phyloP scores from a whole-genome alignment of 371 early-diverging fungal genomes.

The Rhizopus sp. region DNA sequence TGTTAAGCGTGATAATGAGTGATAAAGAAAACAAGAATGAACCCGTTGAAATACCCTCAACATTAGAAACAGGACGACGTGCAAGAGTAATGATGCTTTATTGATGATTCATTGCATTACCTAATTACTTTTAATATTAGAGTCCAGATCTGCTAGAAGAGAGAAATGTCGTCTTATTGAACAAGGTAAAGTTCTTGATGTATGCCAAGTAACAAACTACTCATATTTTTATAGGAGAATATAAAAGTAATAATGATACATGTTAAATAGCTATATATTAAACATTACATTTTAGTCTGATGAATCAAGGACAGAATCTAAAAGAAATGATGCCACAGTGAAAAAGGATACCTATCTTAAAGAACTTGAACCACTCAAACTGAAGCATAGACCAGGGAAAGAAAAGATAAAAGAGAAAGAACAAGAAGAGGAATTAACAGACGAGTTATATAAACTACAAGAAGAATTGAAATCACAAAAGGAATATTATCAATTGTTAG shows the following conservation, averaged over 20 bases:
- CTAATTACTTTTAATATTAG: no score
- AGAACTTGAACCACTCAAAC: not conserved
- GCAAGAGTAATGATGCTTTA: not conserved
- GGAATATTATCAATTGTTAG: not conserved
- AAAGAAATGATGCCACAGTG: not conserved
- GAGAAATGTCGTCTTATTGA: no score
- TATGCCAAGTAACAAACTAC: no score
- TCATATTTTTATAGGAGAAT: no score
- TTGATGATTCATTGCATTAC: not conserved
- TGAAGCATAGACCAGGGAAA: not conserved
- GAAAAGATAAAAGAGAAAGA: not conserved
- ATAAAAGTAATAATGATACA: no score
- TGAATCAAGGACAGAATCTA: not conserved
- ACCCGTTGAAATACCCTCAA: not conserved
- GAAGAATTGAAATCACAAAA: not conserved
- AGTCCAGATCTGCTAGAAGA: no score
- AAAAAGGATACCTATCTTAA: not conserved
- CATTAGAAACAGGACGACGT: not conserved
- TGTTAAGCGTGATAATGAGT: conserved; percentile 1
- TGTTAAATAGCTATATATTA: no score
- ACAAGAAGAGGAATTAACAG: not conserved
- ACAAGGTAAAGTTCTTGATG: no score
- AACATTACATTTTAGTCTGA: not conserved
- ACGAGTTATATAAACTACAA: not conserved
- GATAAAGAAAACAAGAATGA: not conserved